Base-by-base conservation (phyloP, 2,329 filamentous ascomycete genomes). In the Cephalotrichum gorgonifer region DNA sequence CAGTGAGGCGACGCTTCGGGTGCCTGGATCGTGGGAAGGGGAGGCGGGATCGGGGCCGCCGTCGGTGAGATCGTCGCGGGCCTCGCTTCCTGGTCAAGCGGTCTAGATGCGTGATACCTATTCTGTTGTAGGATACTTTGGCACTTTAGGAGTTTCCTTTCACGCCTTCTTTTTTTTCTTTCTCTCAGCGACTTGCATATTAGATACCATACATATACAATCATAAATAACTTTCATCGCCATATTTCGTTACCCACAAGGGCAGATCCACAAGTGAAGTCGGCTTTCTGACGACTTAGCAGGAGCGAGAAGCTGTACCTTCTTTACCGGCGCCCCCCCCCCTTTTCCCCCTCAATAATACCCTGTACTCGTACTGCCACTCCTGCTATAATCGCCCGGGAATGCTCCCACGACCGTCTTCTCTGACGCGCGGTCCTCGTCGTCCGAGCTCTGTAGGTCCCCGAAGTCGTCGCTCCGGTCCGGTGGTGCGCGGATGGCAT, bases 401-500 rank as follows among this genome's bases (percentile, higher is more conserved):
- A 28, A 49, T 30, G 47, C 47, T 11, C 39, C 41, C 9, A 39
- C 47, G n/a, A 44, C 20, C 2, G 41, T 38, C 41, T 11, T 14
- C 22, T 20, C 25, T 17, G 39, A 26, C 14, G 41, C 49, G 47
- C 5, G n/a, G n/a, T n/a, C 57, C 46, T 71, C 68, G 8, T 72
- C 69, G 44, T 74, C 72, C 0, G 72, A 75, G 54, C 71, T 74
- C 6, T 55, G 52, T 38, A 62, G 60, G 3, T 59, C 67, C 38
- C 63, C 67, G 50, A 49, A 50, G 15, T 75, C 73, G 6, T 56
- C 56, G 17, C 64, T 43, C 41, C 39, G 61, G 50, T 76, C 73
- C 2, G 74, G 74, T 4, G 72, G 74, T 22, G 72, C 71, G 25
- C 76, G 70, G 77, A 83, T 81, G 2, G 69, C 67, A 46, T 83